Base-by-base conservation (phyloP, 2,329 filamentous ascomycete genomes). In the Talaromyces marneffei region DNA sequence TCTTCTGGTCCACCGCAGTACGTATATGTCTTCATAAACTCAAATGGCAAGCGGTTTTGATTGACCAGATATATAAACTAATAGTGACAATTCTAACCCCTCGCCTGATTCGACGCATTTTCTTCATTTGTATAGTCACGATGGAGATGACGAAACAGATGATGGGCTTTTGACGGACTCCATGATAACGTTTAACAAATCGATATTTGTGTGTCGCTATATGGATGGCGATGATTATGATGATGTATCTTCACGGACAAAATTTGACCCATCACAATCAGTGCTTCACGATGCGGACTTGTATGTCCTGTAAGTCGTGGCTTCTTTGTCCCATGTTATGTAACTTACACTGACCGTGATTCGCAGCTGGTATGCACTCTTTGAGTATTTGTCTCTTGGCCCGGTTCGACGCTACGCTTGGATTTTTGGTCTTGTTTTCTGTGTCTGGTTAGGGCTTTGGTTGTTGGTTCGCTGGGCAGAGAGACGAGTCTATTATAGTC, bases 281-380 rank as follows among this genome's bases (percentile, higher is more conserved):
- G 16, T 10, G 8, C 53, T 61, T 31, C 42, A 61, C 4, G 18
- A 31, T 16, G 33, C 39, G 1, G 52, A 55, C 2, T 1, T 57
- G 20, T 57, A 42, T 29, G 23, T 57, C 6, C 53, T 61, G 59
- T 57, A 31, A 40, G 54, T 57, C n/a, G n/a, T n/a, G n/a, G n/a
- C n/a, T n/a, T n/a, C n/a, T n/a, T n/a, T n/a, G n/a, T n/a, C n/a
- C n/a, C n/a, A n/a, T n/a, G n/a, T n/a, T n/a, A n/a, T n/a, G n/a
- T n/a, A n/a, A n/a, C n/a, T n/a, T n/a, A n/a, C n/a, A n/a, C n/a
- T n/a, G n/a, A n/a, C n/a, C n/a, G n/a, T n/a, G n/a, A n/a, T n/a
- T n/a, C n/a, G 23, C 29, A 59, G 53, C 23, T 61, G 54, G 59
- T 53, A 57, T 8, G 54, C 59, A 5, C 44, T 53, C 1, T 61